Evolutionary conservation across 2,329 filamentous ascomycete species (phyloP).

Genomic region (Lasiodiplodia gonubiensis): DNA sequence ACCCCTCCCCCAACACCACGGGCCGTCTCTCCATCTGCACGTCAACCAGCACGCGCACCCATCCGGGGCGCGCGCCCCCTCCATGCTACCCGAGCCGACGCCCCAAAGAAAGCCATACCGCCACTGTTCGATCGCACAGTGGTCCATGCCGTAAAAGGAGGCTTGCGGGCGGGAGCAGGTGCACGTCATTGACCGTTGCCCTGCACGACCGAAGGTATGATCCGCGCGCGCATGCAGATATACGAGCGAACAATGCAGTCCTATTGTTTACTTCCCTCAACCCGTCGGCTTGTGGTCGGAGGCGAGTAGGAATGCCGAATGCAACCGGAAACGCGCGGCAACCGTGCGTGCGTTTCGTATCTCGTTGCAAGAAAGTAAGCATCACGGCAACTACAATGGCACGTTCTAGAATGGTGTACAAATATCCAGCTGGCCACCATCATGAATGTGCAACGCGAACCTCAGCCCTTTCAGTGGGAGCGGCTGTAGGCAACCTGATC

Average conservation of each 20-base stretch:
- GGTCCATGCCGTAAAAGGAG: conserved; percentile 8
- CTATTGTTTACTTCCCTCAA: background rate
- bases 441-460: background rate
- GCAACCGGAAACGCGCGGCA: background rate
- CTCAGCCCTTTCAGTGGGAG: background rate
- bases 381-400: background rate
- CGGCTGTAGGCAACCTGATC: background rate
- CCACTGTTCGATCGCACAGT: background rate
- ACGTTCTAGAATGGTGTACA: background rate
- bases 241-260: background rate
- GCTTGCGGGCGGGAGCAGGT: background rate
- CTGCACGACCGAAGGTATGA: background rate
- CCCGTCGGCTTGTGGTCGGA: background rate
- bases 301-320: background rate
- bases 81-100: background rate
- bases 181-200: conserved; percentile 1
- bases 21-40: conserved; percentile 8
- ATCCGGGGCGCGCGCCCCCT: background rate
- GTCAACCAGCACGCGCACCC: conserved; percentile 4
- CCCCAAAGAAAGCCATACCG: background rate
- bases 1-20: background rate
- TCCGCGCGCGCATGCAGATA: background rate
- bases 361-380: background rate
- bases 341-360: background rate
- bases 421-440: background rate